These are phyloP conservation scores for Cruciata laevipes DNA, from an alignment of 257 asterid species.

Conservation along the genomic window DNA sequence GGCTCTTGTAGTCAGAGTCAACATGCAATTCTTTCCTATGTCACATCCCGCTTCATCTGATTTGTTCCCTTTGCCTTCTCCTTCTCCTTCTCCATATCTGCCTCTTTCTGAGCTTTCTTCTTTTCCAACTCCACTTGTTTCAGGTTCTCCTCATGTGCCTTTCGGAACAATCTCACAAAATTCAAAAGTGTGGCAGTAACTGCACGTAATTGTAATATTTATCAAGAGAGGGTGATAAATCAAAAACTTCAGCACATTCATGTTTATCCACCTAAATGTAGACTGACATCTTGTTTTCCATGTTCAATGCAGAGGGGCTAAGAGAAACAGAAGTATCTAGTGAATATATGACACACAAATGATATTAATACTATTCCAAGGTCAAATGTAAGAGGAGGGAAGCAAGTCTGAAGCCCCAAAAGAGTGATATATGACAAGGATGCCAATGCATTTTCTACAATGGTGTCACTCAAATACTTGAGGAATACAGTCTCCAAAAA, in stretches of 20 bases:
- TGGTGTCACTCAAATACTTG: background rate
- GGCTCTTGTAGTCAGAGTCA: constrained; percentile 15
- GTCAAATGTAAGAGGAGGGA: background rate
- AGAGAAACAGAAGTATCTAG: background rate
- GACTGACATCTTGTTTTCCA: background rate
- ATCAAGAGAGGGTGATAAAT: background rate
- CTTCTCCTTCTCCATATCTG: constrained; percentile 76
- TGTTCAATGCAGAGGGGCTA: background rate
- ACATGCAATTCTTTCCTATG: constrained; percentile 31
- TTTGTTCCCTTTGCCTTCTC: constrained; percentile 55
- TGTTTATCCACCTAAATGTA: too few species aligned
- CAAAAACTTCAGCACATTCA: background rate
- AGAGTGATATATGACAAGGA: background rate
- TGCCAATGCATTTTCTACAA: background rate
- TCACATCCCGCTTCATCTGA: constrained; percentile 40
- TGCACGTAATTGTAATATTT: constrained; percentile 28
- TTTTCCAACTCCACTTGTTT: constrained; percentile 93
- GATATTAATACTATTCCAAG: background rate
- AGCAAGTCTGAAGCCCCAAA: background rate
- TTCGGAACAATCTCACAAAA: constrained; percentile 82
- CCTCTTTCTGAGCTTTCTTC: constrained; percentile 94
- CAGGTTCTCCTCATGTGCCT: constrained; percentile 87
- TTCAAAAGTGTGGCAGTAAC: constrained; percentile 85
- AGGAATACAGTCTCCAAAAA: background rate
- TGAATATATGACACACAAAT: background rate